phyloP scores from a whole-genome alignment of 345 rosid genomes.

The Cardamine resedifolia region DNA sequence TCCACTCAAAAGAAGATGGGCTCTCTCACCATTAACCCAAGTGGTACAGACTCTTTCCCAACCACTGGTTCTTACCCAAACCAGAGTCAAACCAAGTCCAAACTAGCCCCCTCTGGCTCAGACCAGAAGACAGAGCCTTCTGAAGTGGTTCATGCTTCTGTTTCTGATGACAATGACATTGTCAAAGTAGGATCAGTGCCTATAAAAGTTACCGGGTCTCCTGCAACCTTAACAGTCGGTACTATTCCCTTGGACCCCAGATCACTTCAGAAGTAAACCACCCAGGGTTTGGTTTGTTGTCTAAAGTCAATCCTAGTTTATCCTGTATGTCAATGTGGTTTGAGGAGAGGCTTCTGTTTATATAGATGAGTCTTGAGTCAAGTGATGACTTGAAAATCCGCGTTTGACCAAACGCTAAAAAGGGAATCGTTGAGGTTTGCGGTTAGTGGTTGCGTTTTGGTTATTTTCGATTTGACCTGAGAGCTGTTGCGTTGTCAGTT shows the following conservation, averaged over 20 bases:
- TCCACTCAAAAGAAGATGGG: constrained; percentile 17
- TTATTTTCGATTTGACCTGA: constrained; percentile 7
- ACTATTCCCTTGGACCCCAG: constrained; percentile 64
- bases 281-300: neutral
- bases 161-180: constrained; percentile 32
- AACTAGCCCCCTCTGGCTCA: neutral
- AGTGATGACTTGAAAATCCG: constrained; percentile 7
- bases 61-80: constrained; percentile 16
- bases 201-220: constrained; percentile 60
- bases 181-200: constrained; percentile 74
- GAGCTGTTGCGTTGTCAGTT: constrained; percentile 14
- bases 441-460: constrained; percentile 17
- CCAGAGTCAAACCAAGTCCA: constrained; percentile 13
- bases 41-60: constrained; percentile 4
- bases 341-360: constrained; percentile 16
- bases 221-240: constrained; percentile 53
- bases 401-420: constrained; percentile 18
- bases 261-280: constrained; percentile 38
- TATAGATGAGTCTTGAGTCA: constrained; percentile 28
- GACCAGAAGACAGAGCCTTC: neutral
- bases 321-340: constrained; percentile 7
- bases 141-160: constrained; percentile 17
- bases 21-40: constrained; percentile 24
- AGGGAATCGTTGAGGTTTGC: constrained; percentile 10
- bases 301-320: constrained; percentile 8